Percentiles rank a stretch among this genome's conserved stretches.
These are phyloP conservation scores for Pichia sp. DNA, from an alignment of 1,139 yeast species.

Conservation along the genomic window DNA sequence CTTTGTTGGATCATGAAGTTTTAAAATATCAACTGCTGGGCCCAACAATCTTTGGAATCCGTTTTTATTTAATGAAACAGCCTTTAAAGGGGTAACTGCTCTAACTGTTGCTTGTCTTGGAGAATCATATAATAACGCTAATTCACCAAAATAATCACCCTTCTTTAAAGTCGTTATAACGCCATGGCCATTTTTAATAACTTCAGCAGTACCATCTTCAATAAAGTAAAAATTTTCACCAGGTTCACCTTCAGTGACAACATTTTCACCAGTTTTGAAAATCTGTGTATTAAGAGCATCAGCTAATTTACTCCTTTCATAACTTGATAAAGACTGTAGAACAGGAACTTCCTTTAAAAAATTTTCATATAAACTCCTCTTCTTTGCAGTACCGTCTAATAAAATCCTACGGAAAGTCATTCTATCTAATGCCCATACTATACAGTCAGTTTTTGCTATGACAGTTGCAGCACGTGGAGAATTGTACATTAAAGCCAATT, in stretches of 20 bases:
- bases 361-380: constrained; percentile 85
- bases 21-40: constrained; percentile 76
- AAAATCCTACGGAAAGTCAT: constrained; percentile 87
- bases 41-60: constrained; percentile 94
- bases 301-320: constrained; percentile 86
- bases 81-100: constrained; percentile 70
- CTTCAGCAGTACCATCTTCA: constrained; percentile 81
- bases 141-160: constrained; percentile 95
- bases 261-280: constrained; percentile 64
- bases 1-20: constrained; percentile 73
- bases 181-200: constrained; percentile 54
- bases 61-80: constrained; percentile 83
- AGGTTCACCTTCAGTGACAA: constrained; percentile 80
- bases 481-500: constrained; percentile 93
- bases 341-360: constrained; percentile 85
- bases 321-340: constrained; percentile 60
- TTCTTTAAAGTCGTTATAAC: constrained; percentile 54
- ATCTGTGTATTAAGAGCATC: constrained; percentile 84
- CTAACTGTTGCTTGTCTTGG: constrained; percentile 94
- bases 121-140: constrained; percentile 81
- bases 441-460: constrained; percentile 60
- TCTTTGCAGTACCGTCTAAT: constrained; percentile 82
- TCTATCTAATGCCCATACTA: constrained; percentile 90
- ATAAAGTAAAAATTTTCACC: constrained; percentile 91
- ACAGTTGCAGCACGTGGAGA: constrained; percentile 98